phyloP scores from a whole-genome alignment of 495 filamentous ascomycete species.

The Astrothelium subdiscretum region DNA sequence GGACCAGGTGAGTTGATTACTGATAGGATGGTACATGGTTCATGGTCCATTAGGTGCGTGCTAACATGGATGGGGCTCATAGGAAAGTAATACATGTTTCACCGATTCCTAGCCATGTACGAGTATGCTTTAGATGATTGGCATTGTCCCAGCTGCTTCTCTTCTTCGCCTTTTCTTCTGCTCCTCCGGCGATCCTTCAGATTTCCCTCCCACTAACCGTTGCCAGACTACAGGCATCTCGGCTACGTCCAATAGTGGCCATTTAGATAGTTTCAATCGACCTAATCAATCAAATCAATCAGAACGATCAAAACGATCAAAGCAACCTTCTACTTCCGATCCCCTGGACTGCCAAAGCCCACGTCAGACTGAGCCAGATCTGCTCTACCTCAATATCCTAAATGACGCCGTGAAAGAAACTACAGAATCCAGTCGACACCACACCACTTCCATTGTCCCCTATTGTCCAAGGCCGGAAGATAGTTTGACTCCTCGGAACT shows the following conservation, averaged over 20 bases:
- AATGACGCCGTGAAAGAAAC: slow-evolving; percentile 12
- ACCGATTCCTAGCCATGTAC: not conserved
- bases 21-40: not conserved
- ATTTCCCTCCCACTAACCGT: not conserved
- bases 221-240: slow-evolving; percentile 1
- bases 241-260: not conserved
- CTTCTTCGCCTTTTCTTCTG: slow-evolving; percentile 1
- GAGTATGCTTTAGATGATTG: slow-evolving; percentile 1
- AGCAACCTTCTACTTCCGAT: not conserved
- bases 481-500: slow-evolving; percentile 4
- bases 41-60: not conserved
- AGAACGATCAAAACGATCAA: not conserved
- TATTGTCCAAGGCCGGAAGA: not conserved
- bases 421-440: slow-evolving; percentile 10
- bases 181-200: not conserved
- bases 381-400: slow-evolving; percentile 14
- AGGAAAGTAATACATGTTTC: slow-evolving; percentile 1
- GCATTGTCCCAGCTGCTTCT: not conserved
- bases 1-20: slow-evolving; percentile 12
- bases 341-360: slow-evolving; percentile 5
- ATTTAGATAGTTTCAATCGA: not conserved
- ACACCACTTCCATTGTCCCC: not conserved
- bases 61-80: slow-evolving; percentile 2
- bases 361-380: slow-evolving; percentile 14
- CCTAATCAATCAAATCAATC: not conserved